A percentile compares a stretch with the other conserved stretches of the same genome.
Conservation (phyloP, 2,329 filamentous ascomycete genomes). For the Fusarium coicis region DNA sequence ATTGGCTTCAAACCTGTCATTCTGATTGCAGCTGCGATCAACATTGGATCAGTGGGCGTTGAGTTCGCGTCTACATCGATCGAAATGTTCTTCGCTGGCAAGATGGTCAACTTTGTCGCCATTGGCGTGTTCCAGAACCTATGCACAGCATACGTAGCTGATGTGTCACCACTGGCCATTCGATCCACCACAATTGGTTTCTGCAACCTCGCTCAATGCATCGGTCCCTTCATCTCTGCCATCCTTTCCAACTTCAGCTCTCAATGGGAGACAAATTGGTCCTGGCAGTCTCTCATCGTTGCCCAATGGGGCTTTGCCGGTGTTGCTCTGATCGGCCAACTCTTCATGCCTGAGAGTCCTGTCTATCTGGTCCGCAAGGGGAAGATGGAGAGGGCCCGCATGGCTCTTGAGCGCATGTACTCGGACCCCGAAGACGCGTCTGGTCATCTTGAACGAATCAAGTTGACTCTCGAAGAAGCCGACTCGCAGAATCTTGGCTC, state of each 20-base stretch:
- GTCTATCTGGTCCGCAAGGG: slow-evolving; percentile 58
- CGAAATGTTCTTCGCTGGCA: slow-evolving; percentile 46
- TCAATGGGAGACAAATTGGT: slow-evolving; percentile 51
- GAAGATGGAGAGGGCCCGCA: slow-evolving; percentile 33
- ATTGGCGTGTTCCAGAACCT: slow-evolving; percentile 53
- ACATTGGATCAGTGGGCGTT: slow-evolving; percentile 45
- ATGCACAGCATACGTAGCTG: slow-evolving; percentile 52
- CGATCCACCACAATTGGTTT: slow-evolving; percentile 51
- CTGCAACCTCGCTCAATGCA: slow-evolving; percentile 53
- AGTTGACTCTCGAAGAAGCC: slow-evolving; percentile 59
- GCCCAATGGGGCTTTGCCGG: slow-evolving; percentile 55
- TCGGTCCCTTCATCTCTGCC: slow-evolving; percentile 53
- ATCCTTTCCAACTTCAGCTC: slow-evolving; percentile 52
- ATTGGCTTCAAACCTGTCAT: slow-evolving; percentile 39
- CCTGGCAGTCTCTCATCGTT: slow-evolving; percentile 54
- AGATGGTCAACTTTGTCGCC: slow-evolving; percentile 46
- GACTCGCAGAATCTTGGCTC: slow-evolving; percentile 45
- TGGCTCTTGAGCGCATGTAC: slow-evolving; percentile 56
- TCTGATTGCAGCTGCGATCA: slow-evolving; percentile 36
- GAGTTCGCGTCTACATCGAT: slow-evolving; percentile 47
- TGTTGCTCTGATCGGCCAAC: slow-evolving; percentile 45
- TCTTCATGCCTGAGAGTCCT: slow-evolving; percentile 62
- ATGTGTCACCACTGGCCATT: slow-evolving; percentile 52
- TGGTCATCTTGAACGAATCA: slow-evolving; percentile 56
- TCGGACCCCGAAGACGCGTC: slow-evolving; percentile 52